These are phyloP conservation scores for Aspergillus sp. DNA, from an alignment of 2,329 filamentous ascomycete genomes.

Conservation along the genomic window DNA sequence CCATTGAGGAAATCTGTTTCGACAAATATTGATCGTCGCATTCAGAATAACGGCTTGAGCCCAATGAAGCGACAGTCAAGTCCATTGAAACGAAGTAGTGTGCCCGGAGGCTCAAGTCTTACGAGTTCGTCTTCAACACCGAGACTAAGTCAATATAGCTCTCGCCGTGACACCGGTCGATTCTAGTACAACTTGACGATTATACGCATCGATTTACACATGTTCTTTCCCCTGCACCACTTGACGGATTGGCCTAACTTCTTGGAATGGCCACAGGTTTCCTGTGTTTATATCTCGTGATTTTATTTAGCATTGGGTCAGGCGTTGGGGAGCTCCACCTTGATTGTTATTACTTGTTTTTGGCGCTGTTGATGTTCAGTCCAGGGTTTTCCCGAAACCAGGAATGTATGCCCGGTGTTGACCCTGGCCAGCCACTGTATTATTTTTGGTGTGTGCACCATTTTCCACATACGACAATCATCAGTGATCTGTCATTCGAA, in stretches of 20 bases:
- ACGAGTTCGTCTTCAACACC: slow-evolving; percentile 21
- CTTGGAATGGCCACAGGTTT: too few relatives aligned
- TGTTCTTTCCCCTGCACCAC: too few relatives aligned
- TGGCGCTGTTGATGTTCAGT: background rate
- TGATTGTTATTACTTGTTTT: background rate
- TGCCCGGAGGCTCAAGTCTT: slow-evolving; percentile 31
- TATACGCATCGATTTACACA: too few relatives aligned
- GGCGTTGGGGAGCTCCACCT: background rate
- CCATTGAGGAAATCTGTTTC: slow-evolving; percentile 75
- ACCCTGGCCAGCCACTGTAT: slow-evolving; percentile 10
- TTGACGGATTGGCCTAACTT: too few relatives aligned
- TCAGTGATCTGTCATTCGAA: too few relatives aligned
- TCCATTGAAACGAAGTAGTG: slow-evolving; percentile 40
- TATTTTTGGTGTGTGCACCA: slow-evolving; percentile 1
- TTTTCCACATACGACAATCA: too few relatives aligned
- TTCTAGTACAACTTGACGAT: slow-evolving; percentile 12
- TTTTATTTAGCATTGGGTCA: slow-evolving; percentile 1
- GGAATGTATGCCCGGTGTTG: background rate
- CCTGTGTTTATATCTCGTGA: background rate
- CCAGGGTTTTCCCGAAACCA: background rate
- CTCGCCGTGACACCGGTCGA: slow-evolving; percentile 25
- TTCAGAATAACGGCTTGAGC: slow-evolving; percentile 36
- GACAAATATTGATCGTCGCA: slow-evolving; percentile 45
- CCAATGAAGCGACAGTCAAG: slow-evolving; percentile 36
- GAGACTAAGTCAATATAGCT: slow-evolving; percentile 26